Evolutionary conservation across 192 early-diverging fungal genomes (phyloP), one percentile per base, ranked within the genome.

Genomic region (Coemansia reversa): DNA sequence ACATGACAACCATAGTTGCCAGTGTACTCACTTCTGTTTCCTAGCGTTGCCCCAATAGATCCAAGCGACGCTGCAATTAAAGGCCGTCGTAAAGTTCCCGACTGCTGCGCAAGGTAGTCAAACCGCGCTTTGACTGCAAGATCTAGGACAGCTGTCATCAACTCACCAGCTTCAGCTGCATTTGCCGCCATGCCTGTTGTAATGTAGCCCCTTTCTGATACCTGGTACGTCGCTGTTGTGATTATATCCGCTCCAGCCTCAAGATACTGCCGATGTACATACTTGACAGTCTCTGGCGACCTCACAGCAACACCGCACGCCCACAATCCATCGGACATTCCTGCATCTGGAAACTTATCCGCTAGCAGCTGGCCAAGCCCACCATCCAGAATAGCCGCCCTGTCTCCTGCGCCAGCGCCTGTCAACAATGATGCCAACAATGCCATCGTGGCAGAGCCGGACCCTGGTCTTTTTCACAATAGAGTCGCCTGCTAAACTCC

Each of bases 11-110:
- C 76, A 66, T 84, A 90, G 25, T 82, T 62, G n/a, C 90, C 90
- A 3, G 85, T 85, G 58, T 86, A 91, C 54, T 91, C 90, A 12
- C 86, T 70, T 5, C 83, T 85, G 67, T 89, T 76, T 2, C 80
- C 76, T 52, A 91, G 67, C 9, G 76, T 72, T 24, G 89, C 90
- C 14, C 89, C 90, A 60, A 85, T 88, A 4, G 83, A 85, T 0
- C 90, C 90, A 33, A 90, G 45, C 2, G 86, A 86, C 5, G 80
- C 81, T 0, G 89, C 87, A 22, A 90, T 63, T 23, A 84, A 51
- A 9, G 67, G 58, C 16, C 58, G 50, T 18, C 25, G 19, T 55
- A 53, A 23, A 32, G 69, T 19, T 4, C 56, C 59, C 33, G 60
- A 66, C 33, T 48, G 42, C 20, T 58, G 27, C 42, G 19, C 30